phyloP scores from a whole-genome alignment of 2,329 filamentous ascomycete species.

The Rhinocladiella mackenziei region DNA sequence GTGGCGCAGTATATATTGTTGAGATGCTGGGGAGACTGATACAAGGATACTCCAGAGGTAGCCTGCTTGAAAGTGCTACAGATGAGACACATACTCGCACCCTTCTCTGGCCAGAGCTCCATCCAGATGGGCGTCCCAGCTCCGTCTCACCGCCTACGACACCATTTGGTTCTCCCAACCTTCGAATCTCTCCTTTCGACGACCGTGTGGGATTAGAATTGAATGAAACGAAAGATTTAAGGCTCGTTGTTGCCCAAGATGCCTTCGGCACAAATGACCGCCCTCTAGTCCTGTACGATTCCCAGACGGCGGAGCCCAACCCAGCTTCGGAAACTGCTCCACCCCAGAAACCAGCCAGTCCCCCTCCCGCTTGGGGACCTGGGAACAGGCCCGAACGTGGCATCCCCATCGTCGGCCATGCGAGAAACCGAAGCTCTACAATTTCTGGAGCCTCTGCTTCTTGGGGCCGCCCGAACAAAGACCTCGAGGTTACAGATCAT shows the following conservation, averaged over 20 bases:
- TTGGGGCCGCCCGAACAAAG: conserved; percentile 35
- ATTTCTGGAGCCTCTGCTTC: conserved; percentile 38
- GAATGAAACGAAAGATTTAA: conserved; percentile 43
- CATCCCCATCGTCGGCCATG: conserved; percentile 39
- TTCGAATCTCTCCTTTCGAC: conserved; percentile 43
- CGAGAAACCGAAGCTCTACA: conserved; percentile 45
- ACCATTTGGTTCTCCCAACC: conserved; percentile 37
- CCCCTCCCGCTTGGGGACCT: conserved; percentile 27
- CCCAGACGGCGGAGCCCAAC: conserved; percentile 29
- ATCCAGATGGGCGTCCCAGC: conserved; percentile 40
- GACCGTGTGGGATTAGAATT: conserved; percentile 46
- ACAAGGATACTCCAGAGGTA: conserved; percentile 20
- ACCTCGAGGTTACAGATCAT: conserved; percentile 42
- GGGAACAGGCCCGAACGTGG: conserved; percentile 33
- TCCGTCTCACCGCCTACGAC: conserved; percentile 40
- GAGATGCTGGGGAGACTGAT: conserved; percentile 27
- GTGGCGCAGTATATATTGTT: not conserved
- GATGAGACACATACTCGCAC: conserved; percentile 49
- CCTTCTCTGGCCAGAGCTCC: conserved; percentile 45
- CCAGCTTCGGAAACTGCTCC: conserved; percentile 5
- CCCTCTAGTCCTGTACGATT: conserved; percentile 45
- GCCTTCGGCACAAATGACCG: conserved; percentile 46
- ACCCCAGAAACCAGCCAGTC: conserved; percentile 1
- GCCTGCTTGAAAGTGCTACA: conserved; percentile 42
- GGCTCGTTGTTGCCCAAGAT: conserved; percentile 47